Percentiles rank a stretch among this genome's conserved stretches.
Conservation (phyloP, 179 eudicot species). For the Heliamphora pulchella region DNA sequence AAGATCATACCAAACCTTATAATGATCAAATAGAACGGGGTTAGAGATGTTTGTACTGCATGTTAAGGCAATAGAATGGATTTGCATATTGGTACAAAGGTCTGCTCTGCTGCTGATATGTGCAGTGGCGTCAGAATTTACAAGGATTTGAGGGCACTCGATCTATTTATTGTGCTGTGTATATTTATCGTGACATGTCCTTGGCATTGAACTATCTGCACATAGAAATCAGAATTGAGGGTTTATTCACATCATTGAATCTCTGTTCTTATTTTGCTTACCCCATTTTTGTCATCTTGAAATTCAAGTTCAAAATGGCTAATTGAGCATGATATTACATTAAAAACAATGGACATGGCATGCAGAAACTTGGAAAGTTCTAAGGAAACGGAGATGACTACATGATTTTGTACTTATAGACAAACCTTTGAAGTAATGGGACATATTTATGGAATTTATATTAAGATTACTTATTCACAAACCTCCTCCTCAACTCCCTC, state of each 20-base stretch:
- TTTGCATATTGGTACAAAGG: not conserved
- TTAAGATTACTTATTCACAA: not conserved
- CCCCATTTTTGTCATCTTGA: constrained; percentile 7
- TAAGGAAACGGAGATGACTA: not conserved
- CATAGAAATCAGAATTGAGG: not conserved
- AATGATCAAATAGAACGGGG: not conserved
- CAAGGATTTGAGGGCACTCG: not conserved
- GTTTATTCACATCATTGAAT: not conserved
- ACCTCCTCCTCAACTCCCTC: no score
- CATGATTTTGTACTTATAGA: not conserved
- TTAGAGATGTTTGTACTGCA: not conserved
- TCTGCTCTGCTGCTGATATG: constrained; percentile 11
- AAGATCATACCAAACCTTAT: not conserved
- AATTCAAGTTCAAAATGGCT: not conserved
- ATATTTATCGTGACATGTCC: not conserved
- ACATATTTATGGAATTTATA: not conserved
- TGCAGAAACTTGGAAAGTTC: not conserved
- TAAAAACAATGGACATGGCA: not conserved
- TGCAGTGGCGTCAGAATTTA: not conserved
- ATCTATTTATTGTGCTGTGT: not conserved
- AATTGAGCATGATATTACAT: not conserved
- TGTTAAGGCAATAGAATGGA: not conserved
- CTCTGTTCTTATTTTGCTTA: not conserved
- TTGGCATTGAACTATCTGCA: not conserved
- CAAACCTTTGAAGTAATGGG: not conserved